Percentiles rank a stretch among this genome's conserved stretches.
phyloP scores from a whole-genome alignment of 768 basidiomycete genomes.

The Boletus speciosus region DNA sequence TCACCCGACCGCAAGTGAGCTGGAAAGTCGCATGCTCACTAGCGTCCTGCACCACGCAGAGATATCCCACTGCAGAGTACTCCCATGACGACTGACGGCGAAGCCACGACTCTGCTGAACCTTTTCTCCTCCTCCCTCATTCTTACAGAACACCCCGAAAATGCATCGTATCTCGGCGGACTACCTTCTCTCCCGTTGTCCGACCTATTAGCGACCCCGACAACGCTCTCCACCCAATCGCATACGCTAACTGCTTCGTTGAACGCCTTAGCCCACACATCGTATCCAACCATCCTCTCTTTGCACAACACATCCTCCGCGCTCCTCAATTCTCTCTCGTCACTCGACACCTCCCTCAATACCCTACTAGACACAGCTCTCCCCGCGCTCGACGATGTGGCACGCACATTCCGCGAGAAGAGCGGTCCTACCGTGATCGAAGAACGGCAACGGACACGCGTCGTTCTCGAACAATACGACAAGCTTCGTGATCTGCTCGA shows the following conservation, averaged over 20 bases:
- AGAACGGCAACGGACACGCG: conserved; percentile 69
- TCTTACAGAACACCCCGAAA: conserved; percentile 17
- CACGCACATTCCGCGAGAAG: conserved; percentile 65
- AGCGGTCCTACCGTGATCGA: conserved; percentile 68
- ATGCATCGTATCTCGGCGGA: conserved; percentile 56
- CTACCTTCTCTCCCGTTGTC: conserved; percentile 64
- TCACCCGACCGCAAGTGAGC: not conserved
- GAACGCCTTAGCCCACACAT: conserved; percentile 85
- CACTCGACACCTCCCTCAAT: conserved; percentile 71
- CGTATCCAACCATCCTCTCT: conserved; percentile 90
- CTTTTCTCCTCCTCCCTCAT: conserved; percentile 21
- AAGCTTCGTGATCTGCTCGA: conserved; percentile 91
- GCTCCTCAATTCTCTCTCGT: conserved; percentile 66
- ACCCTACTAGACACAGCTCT: conserved; percentile 62
- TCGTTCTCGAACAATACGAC: conserved; percentile 93
- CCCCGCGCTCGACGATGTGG: conserved; percentile 72
- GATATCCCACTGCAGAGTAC: not conserved
- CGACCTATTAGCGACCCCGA: conserved; percentile 71
- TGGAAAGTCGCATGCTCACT: not conserved
- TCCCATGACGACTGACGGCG: conserved; percentile 22
- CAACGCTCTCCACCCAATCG: conserved; percentile 74
- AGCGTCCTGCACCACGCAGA: not conserved
- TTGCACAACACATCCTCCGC: conserved; percentile 77
- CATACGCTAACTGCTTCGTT: conserved; percentile 86
- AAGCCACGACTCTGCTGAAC: conserved; percentile 24